Percentiles rank a stretch among this genome's conserved stretches.
phyloP scores from a whole-genome alignment of 2,329 filamentous ascomycete genomes.

The Alternaria gaisen region DNA sequence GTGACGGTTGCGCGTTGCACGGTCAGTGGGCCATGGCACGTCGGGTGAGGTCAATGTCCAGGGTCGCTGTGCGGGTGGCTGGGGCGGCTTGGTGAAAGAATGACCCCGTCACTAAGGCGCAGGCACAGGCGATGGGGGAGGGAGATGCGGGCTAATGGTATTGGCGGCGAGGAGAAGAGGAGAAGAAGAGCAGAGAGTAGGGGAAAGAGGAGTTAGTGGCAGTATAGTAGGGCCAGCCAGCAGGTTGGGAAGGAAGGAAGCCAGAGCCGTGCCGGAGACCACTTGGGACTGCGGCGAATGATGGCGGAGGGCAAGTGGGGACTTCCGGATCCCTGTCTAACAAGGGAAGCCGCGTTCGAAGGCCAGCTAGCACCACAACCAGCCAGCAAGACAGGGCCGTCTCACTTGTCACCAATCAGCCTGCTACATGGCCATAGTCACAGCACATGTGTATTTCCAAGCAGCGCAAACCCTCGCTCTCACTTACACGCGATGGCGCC shows the following conservation, averaged over 20 bases:
- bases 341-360: slow-evolving; percentile 12
- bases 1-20: slow-evolving; percentile 30
- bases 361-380: slow-evolving; percentile 4
- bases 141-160: not conserved
- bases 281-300: slow-evolving; percentile 35
- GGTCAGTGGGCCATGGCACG: slow-evolving; percentile 49
- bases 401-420: not conserved
- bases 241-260: slow-evolving; percentile 23
- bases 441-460: slow-evolving; percentile 4
- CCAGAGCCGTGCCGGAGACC: slow-evolving; percentile 28
- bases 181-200: slow-evolving; percentile 12
- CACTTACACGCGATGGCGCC: not conserved
- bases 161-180: slow-evolving; percentile 7
- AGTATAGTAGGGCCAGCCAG: slow-evolving; percentile 13
- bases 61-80: slow-evolving; percentile 30
- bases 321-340: slow-evolving; percentile 11
- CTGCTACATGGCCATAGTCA: not conserved
- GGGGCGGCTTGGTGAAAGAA: slow-evolving; percentile 40
- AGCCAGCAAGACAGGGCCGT: not conserved
- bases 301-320: slow-evolving; percentile 27
- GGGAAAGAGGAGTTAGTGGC: slow-evolving; percentile 9
- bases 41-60: slow-evolving; percentile 16
- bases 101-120: slow-evolving; percentile 25
- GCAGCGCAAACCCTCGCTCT: not conserved
- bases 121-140: slow-evolving; percentile 6